These are phyloP conservation scores for Globisporangium cystogenes DNA, from an alignment of 352 stramenopile genomes.

Conservation along the genomic window DNA sequence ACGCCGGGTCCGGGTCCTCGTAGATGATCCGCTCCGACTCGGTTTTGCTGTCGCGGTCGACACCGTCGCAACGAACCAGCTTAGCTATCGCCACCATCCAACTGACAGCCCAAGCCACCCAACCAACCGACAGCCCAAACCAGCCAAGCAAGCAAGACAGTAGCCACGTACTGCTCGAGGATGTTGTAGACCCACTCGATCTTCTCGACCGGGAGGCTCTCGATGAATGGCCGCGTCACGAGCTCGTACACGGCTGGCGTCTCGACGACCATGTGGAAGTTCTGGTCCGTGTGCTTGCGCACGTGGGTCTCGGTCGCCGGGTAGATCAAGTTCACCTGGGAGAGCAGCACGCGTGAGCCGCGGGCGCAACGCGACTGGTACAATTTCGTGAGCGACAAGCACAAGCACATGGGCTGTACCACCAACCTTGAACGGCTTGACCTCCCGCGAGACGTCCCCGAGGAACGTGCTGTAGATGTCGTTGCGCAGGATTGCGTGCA, in stretches of 20 bases:
- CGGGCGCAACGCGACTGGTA: too few species aligned
- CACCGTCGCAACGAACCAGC: too few species aligned
- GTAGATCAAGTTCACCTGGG: conserved; percentile 76
- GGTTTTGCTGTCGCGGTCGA: conserved; percentile 41
- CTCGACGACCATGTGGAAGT: conserved; percentile 81
- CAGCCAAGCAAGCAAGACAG: background rate
- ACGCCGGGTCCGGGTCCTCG: conserved; percentile 54
- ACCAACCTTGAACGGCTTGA: conserved; percentile 83
- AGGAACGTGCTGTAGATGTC: conserved; percentile 82
- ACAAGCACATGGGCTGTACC: too few species aligned
- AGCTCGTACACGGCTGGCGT: conserved; percentile 70
- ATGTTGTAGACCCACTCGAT: conserved; percentile 90
- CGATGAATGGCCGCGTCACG: conserved; percentile 72
- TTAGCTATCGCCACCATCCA: background rate
- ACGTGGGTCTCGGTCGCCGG: conserved; percentile 76
- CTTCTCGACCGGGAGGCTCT: conserved; percentile 65
- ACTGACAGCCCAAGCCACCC: too few species aligned
- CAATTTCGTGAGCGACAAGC: too few species aligned
- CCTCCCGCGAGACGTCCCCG: conserved; percentile 52
- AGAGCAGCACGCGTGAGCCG: background rate
- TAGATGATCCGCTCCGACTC: conserved; percentile 79
- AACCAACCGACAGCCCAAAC: conserved; percentile 1
- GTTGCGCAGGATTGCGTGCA: conserved; percentile 70
- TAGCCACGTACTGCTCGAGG: conserved; percentile 63
- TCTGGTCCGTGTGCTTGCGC: conserved; percentile 79